Conservation (phyloP, 257 asterid species). For the Cruciata laevipes region DNA sequence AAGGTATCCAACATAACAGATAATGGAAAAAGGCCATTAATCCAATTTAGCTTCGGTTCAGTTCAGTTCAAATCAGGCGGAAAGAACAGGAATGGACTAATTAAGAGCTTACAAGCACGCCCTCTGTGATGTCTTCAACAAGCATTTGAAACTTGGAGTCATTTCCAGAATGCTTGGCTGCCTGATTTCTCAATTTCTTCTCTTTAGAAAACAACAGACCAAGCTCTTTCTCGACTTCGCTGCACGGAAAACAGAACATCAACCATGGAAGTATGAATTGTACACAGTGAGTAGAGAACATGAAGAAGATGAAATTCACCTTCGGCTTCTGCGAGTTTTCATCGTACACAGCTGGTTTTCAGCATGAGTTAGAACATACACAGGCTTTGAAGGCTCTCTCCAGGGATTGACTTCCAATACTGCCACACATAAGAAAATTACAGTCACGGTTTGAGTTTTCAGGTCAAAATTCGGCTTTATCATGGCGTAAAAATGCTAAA, state of each 20-base stretch:
- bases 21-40: background rate
- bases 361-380: conserved; percentile 79
- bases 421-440: conserved; percentile 16
- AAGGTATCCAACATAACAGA: too few relatives aligned
- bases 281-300: conserved; percentile 6
- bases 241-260: conserved; percentile 25
- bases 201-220: conserved; percentile 73
- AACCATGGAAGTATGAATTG: background rate
- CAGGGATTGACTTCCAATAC: conserved; percentile 94
- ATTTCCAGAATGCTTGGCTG: conserved; percentile 45
- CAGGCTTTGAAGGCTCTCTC: conserved; percentile 85
- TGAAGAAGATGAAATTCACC: conserved; percentile 36
- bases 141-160: conserved; percentile 75
- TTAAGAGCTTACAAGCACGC: conserved; percentile 66
- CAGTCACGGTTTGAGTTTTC: too few relatives aligned
- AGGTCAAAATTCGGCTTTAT: background rate
- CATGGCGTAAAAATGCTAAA: background rate
- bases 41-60: background rate
- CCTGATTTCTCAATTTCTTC: conserved; percentile 47
- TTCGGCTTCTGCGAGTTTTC: conserved; percentile 78
- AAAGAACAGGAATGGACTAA: background rate
- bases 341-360: conserved; percentile 89
- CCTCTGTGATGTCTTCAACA: conserved; percentile 86
- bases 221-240: conserved; percentile 90
- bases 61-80: background rate